A percentile compares a stretch with the other conserved stretches of the same genome.
These are phyloP conservation scores for Acacia acuminata DNA, from an alignment of 306 rosid genomes.

Conservation along the genomic window DNA sequence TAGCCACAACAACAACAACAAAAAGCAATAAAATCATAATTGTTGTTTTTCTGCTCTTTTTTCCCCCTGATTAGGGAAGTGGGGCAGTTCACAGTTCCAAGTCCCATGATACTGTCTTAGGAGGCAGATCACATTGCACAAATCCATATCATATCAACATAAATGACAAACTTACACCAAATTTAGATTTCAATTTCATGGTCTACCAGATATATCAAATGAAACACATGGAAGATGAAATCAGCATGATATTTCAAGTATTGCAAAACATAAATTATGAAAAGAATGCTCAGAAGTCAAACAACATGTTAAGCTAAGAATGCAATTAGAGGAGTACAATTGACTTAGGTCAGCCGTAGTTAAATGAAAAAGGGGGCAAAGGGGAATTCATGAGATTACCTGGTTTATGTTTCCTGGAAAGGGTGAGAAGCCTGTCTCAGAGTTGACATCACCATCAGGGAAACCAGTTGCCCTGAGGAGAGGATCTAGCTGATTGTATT, in stretches of 20 bases:
- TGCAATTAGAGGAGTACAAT: constrained; percentile 12
- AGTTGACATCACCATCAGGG: constrained; percentile 88
- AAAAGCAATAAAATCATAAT: background rate
- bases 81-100: background rate
- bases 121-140: background rate
- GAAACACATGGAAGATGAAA: background rate
- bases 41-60: background rate
- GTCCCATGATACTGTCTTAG: background rate
- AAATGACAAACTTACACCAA: background rate
- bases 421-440: constrained; percentile 88
- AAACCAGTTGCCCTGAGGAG: constrained; percentile 91
- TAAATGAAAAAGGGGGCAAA: constrained; percentile 3
- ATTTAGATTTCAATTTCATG: background rate
- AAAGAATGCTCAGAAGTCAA: constrained; percentile 3
- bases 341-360: constrained; percentile 13
- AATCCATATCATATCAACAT: background rate
- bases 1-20: background rate
- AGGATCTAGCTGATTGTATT: constrained; percentile 98
- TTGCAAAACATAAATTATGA: constrained; percentile 16
- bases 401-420: constrained; percentile 98
- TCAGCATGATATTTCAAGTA: constrained; percentile 19
- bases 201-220: background rate
- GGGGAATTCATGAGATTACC: constrained; percentile 49
- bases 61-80: background rate
- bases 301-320: constrained; percentile 21